Base-by-base conservation (phyloP, 2,329 filamentous ascomycete species). In the Monilinia fructigena region DNA sequence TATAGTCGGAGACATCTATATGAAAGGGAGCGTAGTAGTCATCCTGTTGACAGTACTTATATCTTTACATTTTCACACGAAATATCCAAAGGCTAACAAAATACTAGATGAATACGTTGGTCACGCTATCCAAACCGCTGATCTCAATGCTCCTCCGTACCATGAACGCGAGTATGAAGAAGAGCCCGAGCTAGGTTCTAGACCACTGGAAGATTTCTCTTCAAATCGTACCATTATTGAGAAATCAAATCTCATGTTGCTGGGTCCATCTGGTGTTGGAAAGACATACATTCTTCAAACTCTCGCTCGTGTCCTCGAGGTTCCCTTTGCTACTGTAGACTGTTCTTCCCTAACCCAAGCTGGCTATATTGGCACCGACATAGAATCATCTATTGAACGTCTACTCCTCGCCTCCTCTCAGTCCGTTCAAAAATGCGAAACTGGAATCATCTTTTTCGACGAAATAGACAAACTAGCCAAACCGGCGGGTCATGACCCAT, bases 391-490 rank as follows among this genome's bases (percentile, higher is more conserved):
- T 73, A 92, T 99, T 52, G 92, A 97, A 75, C 85, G 95, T 55
- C 83, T 99, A 35, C 82, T 99, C 12, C 91, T 96, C 65, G 93
- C 96, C 67, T 88, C 94, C 11, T 94, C 96, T 76, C 96, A 96
- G 77, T 91, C 96, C 72, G 86, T 95, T 38, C 87, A 88, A 67
- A 87, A 89, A 65, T 89, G 93, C 10, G 94, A 99, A 76, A 86
- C 91, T 63, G 95, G 95, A 6, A 98, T 99, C 66, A 92, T 99
- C 56, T 95, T 96, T 66, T 82, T 99, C 26, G 95, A 99, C 73
- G 95, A 99, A 79, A 92, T 99, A 65, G 95, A 99, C 81, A 99
- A 99, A 79, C 93, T 98, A 67, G 93, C 95, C 1, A 91, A 91
- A 48, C 88, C 92, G 35, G 94, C 95, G 76, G 76, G 90, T 93